Base-by-base conservation (phyloP, 495 filamentous ascomycete species). In the Annulohypoxylon maeteangense region DNA sequence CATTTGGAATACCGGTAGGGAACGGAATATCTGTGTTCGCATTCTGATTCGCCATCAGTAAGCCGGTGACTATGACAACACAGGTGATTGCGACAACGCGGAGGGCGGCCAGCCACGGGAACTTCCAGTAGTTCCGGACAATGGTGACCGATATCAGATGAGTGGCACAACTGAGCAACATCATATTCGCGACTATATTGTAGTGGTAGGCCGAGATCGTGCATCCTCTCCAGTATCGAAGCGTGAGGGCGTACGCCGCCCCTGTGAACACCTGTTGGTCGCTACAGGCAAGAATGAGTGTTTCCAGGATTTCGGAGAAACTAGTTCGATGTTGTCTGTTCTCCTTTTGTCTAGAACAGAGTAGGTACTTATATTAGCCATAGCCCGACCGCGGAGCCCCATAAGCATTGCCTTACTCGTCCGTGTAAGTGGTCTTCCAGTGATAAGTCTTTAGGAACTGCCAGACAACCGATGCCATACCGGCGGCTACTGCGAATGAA, bases 231-330 rank as follows among this genome's bases (percentile, higher is more conserved):
- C 59, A 68, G 44, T 76, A 81, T 14, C 76, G 75, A 44, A 80
- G 62, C 16, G 79, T 76, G 38, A 81, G 54, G 34, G 78, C 74
- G 31, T 78, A 80, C 3, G 80, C 78, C 3, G 66, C 77, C 11
- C 78, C 78, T 0, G 80, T 82, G 67, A 82, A 78, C 29, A 82
- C 54, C 56, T 82, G 78, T 58, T 81, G 79, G 63, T 82, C 80
- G 27, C 77, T 79, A 53, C 78, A 81, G 27, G 71, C 66, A 36
- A 81, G 55, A 48, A 82, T 67, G 20, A 82, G 68, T 11, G 68
- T 69, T 67, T 82, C 79, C 20, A 76, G 60, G 38, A 80, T 66
- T 18, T 72, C 75, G 2, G 75, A 70, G 31, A 79, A 42, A 62
- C 76, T 78, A 25, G 61, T 70, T 47, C 48, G 47, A 44, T 42